Percentiles rank a stretch among this genome's conserved stretches.
Evolutionary conservation across 2,329 filamentous ascomycete genomes (phyloP).

Genomic region (Phyllosticta citrichinensis): DNA sequence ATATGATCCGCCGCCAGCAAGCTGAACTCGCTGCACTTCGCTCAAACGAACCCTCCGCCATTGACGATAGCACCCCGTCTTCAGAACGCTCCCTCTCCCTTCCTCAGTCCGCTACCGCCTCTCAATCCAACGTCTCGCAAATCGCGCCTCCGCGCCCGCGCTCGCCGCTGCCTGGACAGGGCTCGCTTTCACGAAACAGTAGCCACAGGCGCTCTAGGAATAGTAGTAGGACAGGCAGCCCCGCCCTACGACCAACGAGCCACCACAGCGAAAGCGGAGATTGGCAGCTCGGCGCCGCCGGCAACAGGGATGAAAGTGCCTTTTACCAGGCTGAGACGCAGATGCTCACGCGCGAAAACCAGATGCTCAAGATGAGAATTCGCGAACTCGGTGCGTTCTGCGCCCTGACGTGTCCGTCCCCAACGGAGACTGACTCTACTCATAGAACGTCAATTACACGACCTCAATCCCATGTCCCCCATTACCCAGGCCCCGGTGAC

Average conservation of each 20-base stretch:
- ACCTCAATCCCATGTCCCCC: conserved; percentile 22
- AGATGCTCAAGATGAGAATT: conserved; percentile 69
- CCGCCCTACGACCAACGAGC: conserved; percentile 44
- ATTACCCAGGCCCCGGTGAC: conserved; percentile 22
- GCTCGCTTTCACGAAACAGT: conserved; percentile 34
- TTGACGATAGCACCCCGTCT: conserved; percentile 42
- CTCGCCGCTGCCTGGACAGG: conserved; percentile 21
- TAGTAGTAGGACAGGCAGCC: conserved; percentile 32
- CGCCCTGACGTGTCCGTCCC: conserved; percentile 4
- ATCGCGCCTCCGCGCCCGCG: conserved; percentile 33
- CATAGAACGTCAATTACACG: conserved; percentile 26
- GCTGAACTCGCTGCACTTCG: conserved; percentile 54
- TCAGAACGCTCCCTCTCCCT: conserved; percentile 38
- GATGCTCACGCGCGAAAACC: conserved; percentile 67
- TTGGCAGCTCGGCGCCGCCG: conserved; percentile 45
- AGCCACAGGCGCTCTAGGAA: conserved; percentile 29
- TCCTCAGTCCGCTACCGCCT: conserved; percentile 24
- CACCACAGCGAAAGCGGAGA: conserved; percentile 52
- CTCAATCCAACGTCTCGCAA: conserved; percentile 26
- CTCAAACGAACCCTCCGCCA: conserved; percentile 25
- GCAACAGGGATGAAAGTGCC: conserved; percentile 56
- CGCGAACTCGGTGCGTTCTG: conserved; percentile 54
- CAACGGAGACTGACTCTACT: neutral
- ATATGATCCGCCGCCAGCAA: conserved; percentile 68
- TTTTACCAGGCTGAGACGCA: conserved; percentile 79